Conservation (phyloP, 306 rosid species). For the Gleditsia sinensis region DNA sequence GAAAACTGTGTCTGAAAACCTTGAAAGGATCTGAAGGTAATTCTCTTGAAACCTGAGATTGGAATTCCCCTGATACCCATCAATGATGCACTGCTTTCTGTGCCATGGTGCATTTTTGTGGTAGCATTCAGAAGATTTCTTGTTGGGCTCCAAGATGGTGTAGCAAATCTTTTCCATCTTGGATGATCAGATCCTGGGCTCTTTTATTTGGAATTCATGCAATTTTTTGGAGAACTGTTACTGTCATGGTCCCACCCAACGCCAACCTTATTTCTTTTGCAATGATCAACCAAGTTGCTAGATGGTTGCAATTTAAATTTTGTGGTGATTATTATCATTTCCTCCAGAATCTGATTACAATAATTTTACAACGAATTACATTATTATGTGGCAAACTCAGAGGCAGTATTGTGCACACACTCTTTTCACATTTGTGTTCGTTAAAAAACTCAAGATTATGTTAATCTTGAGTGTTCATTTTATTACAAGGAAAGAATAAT, state of each 20-base stretch:
- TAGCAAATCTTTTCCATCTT: constrained; percentile 30
- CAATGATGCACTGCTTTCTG: constrained; percentile 10
- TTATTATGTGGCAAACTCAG: constrained; percentile 29
- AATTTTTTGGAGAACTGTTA: constrained; percentile 31
- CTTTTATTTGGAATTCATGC: constrained; percentile 38
- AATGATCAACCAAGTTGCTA: constrained; percentile 31
- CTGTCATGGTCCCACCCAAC: constrained; percentile 28
- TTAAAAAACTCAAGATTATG: not conserved
- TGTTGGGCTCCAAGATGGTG: constrained; percentile 36
- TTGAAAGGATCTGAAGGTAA: constrained; percentile 67
- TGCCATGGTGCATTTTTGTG: constrained; percentile 36
- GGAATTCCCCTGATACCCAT: constrained; percentile 10
- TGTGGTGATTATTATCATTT: constrained; percentile 21
- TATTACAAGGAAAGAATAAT: no score
- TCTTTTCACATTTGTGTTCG: not conserved
- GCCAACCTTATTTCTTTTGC: constrained; percentile 7
- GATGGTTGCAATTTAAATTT: constrained; percentile 43
- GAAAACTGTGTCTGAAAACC: constrained; percentile 88
- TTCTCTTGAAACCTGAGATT: constrained; percentile 7
- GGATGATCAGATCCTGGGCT: not conserved
- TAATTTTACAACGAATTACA: constrained; percentile 21
- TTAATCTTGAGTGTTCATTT: no score
- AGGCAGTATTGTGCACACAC: constrained; percentile 23
- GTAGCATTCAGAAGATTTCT: constrained; percentile 37
- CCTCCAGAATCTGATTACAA: constrained; percentile 11